Base-by-base conservation (phyloP, 2,329 filamentous ascomycete genomes). In the Calonectria multiphialidica region DNA sequence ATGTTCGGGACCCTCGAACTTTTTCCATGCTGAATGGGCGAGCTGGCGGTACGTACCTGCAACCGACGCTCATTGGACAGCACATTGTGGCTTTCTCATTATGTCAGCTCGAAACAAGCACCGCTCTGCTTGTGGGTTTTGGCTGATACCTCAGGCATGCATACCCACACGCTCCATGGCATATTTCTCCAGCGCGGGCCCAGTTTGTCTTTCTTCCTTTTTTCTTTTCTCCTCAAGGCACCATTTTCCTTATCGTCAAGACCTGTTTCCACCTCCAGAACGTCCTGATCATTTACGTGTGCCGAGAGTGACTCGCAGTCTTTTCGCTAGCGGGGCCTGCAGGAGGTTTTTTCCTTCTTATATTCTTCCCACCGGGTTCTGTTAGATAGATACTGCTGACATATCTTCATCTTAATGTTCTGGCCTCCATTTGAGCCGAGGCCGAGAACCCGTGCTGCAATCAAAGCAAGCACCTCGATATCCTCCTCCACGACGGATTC, bases 291-390 rank as follows among this genome's bases (percentile, higher is more conserved):
- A 98, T 98, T 97, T 85, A 91, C 86, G 86, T 87, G 92, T 97
- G 96, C 94, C 94, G 84, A 98, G 94, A 98, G 83, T 83, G 87
- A 94, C 65, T 57, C 83, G 92, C 93, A 94, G 93, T 93, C 93
- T 94, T 94, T 98, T 95, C 96, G 96, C 96, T 98, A 98, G 94
- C 95, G 91, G 94, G 93, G 93, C 94, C 95, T 95, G 94, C 90
- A 78, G 77, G 82, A 76, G 73, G 73, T 50, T 47, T 44, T 33
- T 55, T 70, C 69, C 40, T 73, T 75, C 78, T 76, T 75, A 82
- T 83, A 86, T 86, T 77, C 84, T 82, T 84, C 82, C 85, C 84
- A 91, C 95, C 94, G 93, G 94, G 89, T 91, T 93, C 93, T 90
- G 95, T 96, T 98, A 98, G 95, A 98, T 98, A 98, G 95, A 91